These are phyloP conservation scores for Mortierella sp. DNA, from an alignment of 371 early-diverging fungal species.

Conservation along the genomic window DNA sequence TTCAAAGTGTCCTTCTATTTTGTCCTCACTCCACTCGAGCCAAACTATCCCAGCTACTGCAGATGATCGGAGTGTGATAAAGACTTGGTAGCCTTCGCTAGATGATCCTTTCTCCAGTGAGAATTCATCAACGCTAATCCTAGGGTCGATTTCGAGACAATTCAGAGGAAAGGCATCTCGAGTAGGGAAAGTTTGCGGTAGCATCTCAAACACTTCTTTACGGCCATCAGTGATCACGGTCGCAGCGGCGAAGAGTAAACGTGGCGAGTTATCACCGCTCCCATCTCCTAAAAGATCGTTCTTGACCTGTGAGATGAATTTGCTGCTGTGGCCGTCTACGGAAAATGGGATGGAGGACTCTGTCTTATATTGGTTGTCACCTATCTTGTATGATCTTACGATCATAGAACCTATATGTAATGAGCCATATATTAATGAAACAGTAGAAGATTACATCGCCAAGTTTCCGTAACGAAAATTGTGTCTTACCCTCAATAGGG, in stretches of 20 bases:
- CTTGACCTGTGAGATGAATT: neutral
- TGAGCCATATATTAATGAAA: neutral
- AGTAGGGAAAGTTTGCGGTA: conserved; percentile 32
- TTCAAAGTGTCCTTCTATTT: conserved; percentile 30
- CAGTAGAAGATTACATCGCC: too few species aligned
- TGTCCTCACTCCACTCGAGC: conserved; percentile 31
- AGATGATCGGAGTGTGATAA: conserved; percentile 14
- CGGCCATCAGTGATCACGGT: neutral
- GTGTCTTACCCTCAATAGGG: conserved; percentile 17
- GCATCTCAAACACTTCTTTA: conserved; percentile 15
- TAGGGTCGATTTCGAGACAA: neutral
- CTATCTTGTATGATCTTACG: conserved; percentile 1
- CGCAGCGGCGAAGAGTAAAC: conserved; percentile 19
- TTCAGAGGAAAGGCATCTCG: conserved; percentile 21
- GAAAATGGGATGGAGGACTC: neutral
- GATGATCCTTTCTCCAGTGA: neutral
- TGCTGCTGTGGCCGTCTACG: conserved; percentile 6
- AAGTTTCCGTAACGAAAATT: neutral
- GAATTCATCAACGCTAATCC: neutral
- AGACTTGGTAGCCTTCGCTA: neutral
- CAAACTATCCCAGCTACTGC: conserved; percentile 31
- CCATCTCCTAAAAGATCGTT: neutral
- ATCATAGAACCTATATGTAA: neutral
- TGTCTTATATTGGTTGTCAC: neutral
- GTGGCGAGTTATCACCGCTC: neutral